Evolutionary conservation across 2,329 filamentous ascomycete genomes (phyloP).

Genomic region (Fusarium pseudonygamai): DNA sequence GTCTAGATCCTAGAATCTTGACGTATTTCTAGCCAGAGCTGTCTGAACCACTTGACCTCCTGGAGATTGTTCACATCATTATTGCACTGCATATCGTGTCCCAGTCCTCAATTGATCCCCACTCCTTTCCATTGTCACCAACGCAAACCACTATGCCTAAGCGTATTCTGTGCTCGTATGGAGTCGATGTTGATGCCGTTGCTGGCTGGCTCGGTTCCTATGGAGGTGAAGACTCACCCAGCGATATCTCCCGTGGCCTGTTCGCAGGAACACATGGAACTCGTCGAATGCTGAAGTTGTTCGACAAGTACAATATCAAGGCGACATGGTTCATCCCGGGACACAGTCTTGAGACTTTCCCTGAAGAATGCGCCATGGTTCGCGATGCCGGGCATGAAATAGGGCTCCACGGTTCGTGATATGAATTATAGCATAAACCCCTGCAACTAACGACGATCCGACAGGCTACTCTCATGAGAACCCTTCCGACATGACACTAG

Average conservation of each 20-base stretch:
- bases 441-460: fast-evolving
- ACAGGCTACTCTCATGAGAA: constrained; percentile 76
- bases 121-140: neutral
- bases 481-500: constrained; percentile 74
- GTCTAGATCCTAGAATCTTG: neutral
- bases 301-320: constrained; percentile 77
- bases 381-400: constrained; percentile 60
- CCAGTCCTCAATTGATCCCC: neutral
- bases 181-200: constrained; percentile 80
- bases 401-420: constrained; percentile 61
- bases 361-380: constrained; percentile 55
- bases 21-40: neutral
- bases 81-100: neutral
- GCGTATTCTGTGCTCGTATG: constrained; percentile 54
- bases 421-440: too few species aligned
- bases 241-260: constrained; percentile 49
- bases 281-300: constrained; percentile 73
- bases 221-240: constrained; percentile 75
- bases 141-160: neutral
- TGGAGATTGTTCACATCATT: neutral
- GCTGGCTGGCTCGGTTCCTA: constrained; percentile 81
- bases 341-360: constrained; percentile 60
- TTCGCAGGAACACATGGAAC: constrained; percentile 76
- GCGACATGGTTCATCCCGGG: constrained; percentile 64
- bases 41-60: neutral